phyloP scores from a whole-genome alignment of 306 rosid species.

The Leucaena leucocephala region DNA sequence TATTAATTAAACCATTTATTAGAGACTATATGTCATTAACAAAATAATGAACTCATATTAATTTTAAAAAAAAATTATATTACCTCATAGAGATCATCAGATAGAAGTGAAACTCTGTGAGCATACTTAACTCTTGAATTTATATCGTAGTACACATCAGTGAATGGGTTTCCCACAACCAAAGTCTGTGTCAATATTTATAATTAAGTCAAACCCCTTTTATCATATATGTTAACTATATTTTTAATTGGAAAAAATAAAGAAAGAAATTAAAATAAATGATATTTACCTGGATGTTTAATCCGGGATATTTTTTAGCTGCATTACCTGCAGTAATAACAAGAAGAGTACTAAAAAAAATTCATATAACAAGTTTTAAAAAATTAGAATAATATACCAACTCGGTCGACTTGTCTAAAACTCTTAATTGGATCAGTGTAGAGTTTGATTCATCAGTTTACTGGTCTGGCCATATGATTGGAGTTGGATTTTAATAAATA shows the following conservation, averaged over 20 bases:
- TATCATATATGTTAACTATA: neutral
- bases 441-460: too few species aligned
- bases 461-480: too few species aligned
- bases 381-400: too few species aligned
- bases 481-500: too few species aligned
- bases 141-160: constrained; percentile 4
- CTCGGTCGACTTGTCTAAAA: too few species aligned
- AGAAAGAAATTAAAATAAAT: neutral
- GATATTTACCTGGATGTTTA: constrained; percentile 29
- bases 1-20: neutral
- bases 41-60: neutral
- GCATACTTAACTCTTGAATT: constrained; percentile 34
- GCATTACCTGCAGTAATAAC: constrained; percentile 11
- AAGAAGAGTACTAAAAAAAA: neutral
- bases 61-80: neutral
- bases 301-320: neutral
- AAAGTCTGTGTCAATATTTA: constrained; percentile 26
- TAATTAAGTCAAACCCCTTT: neutral
- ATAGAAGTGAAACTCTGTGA: constrained; percentile 35
- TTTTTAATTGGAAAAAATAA: neutral
- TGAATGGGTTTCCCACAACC: constrained; percentile 37
- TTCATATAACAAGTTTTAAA: neutral
- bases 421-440: too few species aligned
- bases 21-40: neutral
- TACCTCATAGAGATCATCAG: constrained; percentile 39